Evolutionary conservation across 2,329 filamentous ascomycete species (phyloP).

Genomic region (Geoglossum cookeanum): DNA sequence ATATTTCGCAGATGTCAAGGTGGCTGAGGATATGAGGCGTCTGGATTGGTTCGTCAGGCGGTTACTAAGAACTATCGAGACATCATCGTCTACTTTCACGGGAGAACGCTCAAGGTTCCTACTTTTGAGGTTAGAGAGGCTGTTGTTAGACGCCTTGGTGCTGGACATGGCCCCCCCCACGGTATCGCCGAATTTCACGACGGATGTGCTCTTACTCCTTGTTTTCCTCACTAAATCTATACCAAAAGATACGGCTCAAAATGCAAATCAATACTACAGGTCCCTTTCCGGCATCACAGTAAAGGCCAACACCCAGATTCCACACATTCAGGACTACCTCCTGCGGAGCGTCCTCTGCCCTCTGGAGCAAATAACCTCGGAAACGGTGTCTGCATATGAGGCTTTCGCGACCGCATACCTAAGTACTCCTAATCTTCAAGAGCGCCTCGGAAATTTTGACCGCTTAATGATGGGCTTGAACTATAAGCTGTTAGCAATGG

Average conservation of each 20-base stretch:
- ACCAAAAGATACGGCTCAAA: conserved; percentile 12
- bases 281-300: conserved; percentile 18
- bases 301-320: conserved; percentile 7
- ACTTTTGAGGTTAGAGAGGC: conserved; percentile 20
- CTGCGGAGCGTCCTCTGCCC: conserved; percentile 21
- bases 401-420: conserved; percentile 27
- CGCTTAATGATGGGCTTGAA: conserved; percentile 28
- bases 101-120: conserved; percentile 15
- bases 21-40: conserved; percentile 18
- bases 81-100: conserved; percentile 19
- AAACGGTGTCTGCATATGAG: conserved; percentile 25
- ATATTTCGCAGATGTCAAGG: conserved; percentile 22
- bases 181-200: conserved; percentile 7
- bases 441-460: conserved; percentile 21
- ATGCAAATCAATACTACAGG: conserved; percentile 21
- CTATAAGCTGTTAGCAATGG: conserved; percentile 27
- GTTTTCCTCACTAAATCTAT: conserved; percentile 15
- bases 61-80: conserved; percentile 11
- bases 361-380: conserved; percentile 23
- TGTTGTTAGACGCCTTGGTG: conserved; percentile 18
- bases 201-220: conserved; percentile 19
- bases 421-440: conserved; percentile 22
- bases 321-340: conserved; percentile 12
- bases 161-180: neutral
- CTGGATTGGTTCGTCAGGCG: conserved; percentile 1